Base-by-base conservation (phyloP, 108 stramenopile species). In the Conticribra guillardii region DNA sequence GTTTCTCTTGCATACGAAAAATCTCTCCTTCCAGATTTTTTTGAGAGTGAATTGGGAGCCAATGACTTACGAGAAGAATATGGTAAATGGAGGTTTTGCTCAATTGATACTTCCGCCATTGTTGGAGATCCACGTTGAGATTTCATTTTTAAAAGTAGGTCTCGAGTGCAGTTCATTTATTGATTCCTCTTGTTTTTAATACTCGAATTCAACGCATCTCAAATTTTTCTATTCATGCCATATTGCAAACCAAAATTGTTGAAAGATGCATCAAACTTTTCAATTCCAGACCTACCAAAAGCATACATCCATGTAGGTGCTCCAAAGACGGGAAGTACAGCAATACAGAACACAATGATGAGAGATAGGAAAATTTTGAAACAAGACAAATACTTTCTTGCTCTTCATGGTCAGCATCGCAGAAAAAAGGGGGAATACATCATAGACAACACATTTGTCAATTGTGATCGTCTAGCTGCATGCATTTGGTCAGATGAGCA, bases 1-100 rank as follows among this genome's bases (percentile, higher is more conserved):
- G 61, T 63, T 24, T 63, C 61, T 14, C 48, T 63, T 48, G 61
- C 61, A 1, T 63, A 63, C 18, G 61, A 63, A 18, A 28, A 27
- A 23, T 48, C 27, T n/a, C 47, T 63, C 17, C 28, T 63, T 2
- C 61, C 61, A 4, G 47, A 5, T 8, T 63, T 63, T 11, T 63
- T 47, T 30, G 47, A 44, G 3, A 60, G 59, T 28, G 14, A 21
- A 19, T 23, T 5, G 2, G 61, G 47, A 14, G 61, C 47, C 7
- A 3, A 23, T 0, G 21, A 63, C 46, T 49, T 63, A 15, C 16
- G 44, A 21, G 4, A 63, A 28, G 61, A 63, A 18, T 63, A 48
- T 26, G 4, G 28, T 26, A 63, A 49, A 7, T 63, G 61, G 61
- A 18, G 33, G 4, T 63, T 63, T 49, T 63, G 61, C 26, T 63